Conservation (phyloP, 805 yeast genomes). For the Alloascoidea africana region DNA sequence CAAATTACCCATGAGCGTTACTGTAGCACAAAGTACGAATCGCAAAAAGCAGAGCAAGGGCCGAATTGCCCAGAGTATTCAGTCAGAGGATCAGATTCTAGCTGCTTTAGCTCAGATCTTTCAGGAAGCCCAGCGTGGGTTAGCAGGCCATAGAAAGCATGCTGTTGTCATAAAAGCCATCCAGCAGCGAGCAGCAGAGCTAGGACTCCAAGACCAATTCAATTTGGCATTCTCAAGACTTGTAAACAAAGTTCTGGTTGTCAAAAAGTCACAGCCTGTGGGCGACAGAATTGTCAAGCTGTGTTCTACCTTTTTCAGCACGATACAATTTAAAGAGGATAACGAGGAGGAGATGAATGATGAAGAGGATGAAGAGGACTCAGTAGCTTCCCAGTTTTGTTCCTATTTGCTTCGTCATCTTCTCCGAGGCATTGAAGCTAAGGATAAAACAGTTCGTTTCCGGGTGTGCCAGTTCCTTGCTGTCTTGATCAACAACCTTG, state of each 20-base stretch:
- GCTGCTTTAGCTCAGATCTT: slow-evolving; percentile 38
- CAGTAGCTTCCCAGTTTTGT: slow-evolving; percentile 34
- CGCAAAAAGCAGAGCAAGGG: not conserved
- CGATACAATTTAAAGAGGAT: slow-evolving; percentile 17
- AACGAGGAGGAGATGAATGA: slow-evolving; percentile 16
- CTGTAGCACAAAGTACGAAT: not conserved
- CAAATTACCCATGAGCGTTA: no score
- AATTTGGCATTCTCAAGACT: slow-evolving; percentile 41
- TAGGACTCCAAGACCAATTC: slow-evolving; percentile 43
- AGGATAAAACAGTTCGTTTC: slow-evolving; percentile 62
- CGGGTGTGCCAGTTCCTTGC: slow-evolving; percentile 68
- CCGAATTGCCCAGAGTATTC: not conserved
- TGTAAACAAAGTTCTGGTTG: slow-evolving; percentile 47
- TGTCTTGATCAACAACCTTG: slow-evolving; percentile 51
- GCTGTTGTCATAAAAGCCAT: slow-evolving; percentile 45
- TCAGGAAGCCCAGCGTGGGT: slow-evolving; percentile 62
- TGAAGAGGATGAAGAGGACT: slow-evolving; percentile 21
- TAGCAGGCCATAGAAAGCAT: slow-evolving; percentile 67
- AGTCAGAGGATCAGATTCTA: not conserved
- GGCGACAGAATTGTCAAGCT: slow-evolving; percentile 72
- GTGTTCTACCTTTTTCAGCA: slow-evolving; percentile 39
- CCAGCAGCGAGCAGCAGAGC: slow-evolving; percentile 35
- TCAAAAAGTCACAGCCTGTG: slow-evolving; percentile 51
- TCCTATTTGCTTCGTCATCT: slow-evolving; percentile 49
- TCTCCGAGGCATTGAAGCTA: slow-evolving; percentile 65